Evolutionary conservation across 139 green algal genomes (phyloP).

Genomic region (Closterium sp.): DNA sequence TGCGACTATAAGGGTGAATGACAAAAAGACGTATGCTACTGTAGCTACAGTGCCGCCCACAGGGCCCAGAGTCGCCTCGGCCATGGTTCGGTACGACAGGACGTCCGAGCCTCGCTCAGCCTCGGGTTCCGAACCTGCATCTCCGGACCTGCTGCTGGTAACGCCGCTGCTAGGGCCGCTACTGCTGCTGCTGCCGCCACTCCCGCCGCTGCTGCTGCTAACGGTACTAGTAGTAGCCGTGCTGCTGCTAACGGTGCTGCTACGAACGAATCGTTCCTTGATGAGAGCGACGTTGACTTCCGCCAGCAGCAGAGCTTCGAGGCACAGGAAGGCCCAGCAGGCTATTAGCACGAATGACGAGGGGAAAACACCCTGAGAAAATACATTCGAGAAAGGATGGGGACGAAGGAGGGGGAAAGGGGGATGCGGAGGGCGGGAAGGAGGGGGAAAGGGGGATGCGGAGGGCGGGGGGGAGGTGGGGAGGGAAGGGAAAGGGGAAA

Average conservation of each 20-base stretch:
- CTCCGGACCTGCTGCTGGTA: conserved; percentile 11
- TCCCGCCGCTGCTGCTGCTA: neutral
- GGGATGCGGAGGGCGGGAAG: neutral
- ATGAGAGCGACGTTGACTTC: conserved; percentile 71
- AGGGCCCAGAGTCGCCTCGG: conserved; percentile 59
- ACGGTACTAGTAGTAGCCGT: neutral
- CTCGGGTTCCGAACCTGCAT: conserved; percentile 25
- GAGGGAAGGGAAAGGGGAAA: neutral
- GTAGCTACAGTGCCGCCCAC: conserved; percentile 50
- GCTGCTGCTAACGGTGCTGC: neutral
- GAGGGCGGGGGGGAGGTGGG: too few species aligned
- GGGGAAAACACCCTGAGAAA: conserved; percentile 55
- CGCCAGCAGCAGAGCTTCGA: conserved; percentile 66
- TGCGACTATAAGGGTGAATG: conserved; percentile 65
- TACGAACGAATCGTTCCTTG: neutral
- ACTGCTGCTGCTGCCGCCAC: too few species aligned
- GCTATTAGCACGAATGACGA: conserved; percentile 38
- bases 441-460: too few species aligned
- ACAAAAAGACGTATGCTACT: conserved; percentile 62
- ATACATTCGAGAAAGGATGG: neutral
- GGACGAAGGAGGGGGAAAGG: too few species aligned
- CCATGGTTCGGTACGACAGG: conserved; percentile 52
- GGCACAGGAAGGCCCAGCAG: conserved; percentile 61
- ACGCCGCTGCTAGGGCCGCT: too few species aligned
- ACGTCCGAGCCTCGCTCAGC: conserved; percentile 12